Evolutionary conservation across 2,329 filamentous ascomycete genomes (phyloP).

Genomic region (Colletotrichum simmondsii): DNA sequence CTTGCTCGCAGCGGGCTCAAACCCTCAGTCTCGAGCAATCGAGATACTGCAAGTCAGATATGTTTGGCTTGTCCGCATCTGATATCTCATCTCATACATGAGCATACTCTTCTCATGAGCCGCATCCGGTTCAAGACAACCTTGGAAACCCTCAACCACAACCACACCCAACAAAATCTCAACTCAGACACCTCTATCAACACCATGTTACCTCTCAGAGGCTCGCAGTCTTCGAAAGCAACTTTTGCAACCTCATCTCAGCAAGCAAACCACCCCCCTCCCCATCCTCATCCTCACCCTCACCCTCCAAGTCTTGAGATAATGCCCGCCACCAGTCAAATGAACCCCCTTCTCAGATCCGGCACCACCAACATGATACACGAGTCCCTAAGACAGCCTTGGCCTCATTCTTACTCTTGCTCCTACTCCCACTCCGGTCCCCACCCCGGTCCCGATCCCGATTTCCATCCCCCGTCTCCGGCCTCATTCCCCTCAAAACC

Average conservation of each 20-base stretch:
- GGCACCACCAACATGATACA: not conserved
- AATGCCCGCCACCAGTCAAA: not conserved
- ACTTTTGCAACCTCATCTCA: too few relatives aligned
- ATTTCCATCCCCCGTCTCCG: not conserved
- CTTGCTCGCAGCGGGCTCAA: too few relatives aligned
- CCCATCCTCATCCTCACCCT: not conserved
- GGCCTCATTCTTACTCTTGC: not conserved
- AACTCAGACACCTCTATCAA: not conserved
- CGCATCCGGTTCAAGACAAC: not conserved
- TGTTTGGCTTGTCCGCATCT: not conserved
- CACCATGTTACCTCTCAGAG: not conserved
- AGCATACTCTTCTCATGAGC: not conserved
- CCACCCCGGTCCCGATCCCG: not conserved
- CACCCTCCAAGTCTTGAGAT: not conserved
- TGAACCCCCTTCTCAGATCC: not conserved
- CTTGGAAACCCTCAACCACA: not conserved
- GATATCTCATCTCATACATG: not conserved
- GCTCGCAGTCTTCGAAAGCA: not conserved
- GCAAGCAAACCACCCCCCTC: not conserved
- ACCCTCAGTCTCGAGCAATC: not conserved
- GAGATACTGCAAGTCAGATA: not conserved
- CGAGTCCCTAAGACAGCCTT: not conserved
- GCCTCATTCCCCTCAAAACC: conserved; percentile 27
- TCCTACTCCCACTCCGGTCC: too few relatives aligned
- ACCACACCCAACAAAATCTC: not conserved